phyloP scores from a whole-genome alignment of 371 early-diverging fungal genomes.

The Mortierella sp. region DNA sequence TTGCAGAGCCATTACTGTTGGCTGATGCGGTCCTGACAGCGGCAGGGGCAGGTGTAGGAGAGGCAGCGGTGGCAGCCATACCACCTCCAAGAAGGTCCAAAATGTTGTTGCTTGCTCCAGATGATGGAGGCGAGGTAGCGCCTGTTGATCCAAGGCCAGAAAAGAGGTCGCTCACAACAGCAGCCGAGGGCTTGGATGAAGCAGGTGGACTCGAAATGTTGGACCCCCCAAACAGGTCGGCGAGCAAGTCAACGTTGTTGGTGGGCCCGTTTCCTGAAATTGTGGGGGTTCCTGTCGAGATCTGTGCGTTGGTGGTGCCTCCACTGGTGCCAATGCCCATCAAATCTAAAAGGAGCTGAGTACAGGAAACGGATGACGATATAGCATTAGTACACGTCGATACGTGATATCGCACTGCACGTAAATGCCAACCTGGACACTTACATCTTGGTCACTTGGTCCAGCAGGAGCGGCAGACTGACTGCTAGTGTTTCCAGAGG shows the following conservation, averaged over 20 bases:
- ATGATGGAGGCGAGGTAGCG: conserved; percentile 25
- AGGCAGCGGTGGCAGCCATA: conserved; percentile 35
- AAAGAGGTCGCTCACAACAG: conserved; percentile 56
- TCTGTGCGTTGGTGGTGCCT: conserved; percentile 57
- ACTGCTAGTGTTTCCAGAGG: conserved; percentile 43
- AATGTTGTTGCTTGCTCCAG: conserved; percentile 37
- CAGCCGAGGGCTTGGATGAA: conserved; percentile 51
- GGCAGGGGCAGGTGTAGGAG: conserved; percentile 33
- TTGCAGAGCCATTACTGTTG: conserved; percentile 27
- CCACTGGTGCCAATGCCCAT: conserved; percentile 81
- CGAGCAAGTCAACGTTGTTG: conserved; percentile 78
- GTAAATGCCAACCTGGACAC: conserved; percentile 24
- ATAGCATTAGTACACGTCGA: not conserved
- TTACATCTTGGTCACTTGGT: conserved; percentile 71
- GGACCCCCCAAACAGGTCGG: conserved; percentile 78
- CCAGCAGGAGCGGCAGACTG: conserved; percentile 60
- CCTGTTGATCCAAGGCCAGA: conserved; percentile 47
- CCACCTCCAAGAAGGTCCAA: conserved; percentile 57
- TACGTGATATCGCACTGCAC: not conserved
- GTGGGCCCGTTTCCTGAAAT: conserved; percentile 58
- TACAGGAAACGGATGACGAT: not conserved
- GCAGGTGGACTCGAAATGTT: conserved; percentile 57
- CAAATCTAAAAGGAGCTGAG: conserved; percentile 81
- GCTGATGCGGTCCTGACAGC: conserved; percentile 36
- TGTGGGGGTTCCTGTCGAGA: conserved; percentile 55